Base-by-base conservation (phyloP, 371 early-diverging fungal genomes). In the Actinomortierella wolfii region DNA sequence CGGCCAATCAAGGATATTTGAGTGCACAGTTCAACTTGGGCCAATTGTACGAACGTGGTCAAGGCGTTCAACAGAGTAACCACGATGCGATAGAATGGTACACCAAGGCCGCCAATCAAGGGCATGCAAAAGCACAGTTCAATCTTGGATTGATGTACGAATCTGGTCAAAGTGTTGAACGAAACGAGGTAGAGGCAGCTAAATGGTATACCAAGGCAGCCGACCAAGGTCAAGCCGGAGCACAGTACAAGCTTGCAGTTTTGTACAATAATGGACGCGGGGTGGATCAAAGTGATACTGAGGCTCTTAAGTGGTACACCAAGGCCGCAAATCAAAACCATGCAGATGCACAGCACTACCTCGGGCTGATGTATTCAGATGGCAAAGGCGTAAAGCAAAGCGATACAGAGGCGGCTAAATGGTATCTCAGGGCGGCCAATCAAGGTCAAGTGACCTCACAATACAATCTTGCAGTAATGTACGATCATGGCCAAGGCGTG, bases 191-290 rank as follows among this genome's bases (percentile, higher is more conserved):
- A 2, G 78, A 84, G 43, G 94, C 94, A 4, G 85, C 92, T 23
- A 58, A 78, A 45, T 93, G 89, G 88, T 94, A 91, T 74, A 67
- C 64, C 17, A 62, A 80, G 34, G 80, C 93, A 2, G 92, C 95
- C 6, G 83, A 83, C 51, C 81, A 84, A 51, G 94, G 92, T 5
- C 91, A 92, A 74, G 85, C 89, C 34, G 90, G 88, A 76, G 94
- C 92, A 23, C 91, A 91, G 65, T 90, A 91, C 76, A 78, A 83
- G 9, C 79, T 95, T 17, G 93, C 92, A 47, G 82, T 80, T 58
- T 92, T 92, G 67, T 95, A 91, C 59, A 89, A 89, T 34, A 88
- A 92, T 76, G 94, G 94, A 6, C 81, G 90, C 60, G 93, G 94
- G 5, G 86, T 92, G 0, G 81, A 81, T 26, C 84, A 83, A 51